phyloP scores from a whole-genome alignment of 2,329 filamentous ascomycete species.

The Hymenoscyphus linearis region DNA sequence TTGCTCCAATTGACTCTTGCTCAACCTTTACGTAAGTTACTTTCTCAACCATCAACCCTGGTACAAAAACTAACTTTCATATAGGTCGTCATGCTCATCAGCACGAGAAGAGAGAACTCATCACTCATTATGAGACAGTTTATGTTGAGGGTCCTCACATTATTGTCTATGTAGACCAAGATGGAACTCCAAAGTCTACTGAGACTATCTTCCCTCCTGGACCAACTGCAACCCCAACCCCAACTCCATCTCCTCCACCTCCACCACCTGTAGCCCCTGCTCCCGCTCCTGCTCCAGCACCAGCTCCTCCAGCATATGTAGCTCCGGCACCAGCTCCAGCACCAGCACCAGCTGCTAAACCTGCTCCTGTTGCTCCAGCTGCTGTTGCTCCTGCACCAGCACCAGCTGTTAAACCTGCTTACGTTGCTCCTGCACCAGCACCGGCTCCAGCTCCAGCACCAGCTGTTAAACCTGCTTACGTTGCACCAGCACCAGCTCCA shows the following conservation, averaged over 20 bases:
- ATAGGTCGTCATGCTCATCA: slow-evolving; percentile 24
- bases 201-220: slow-evolving; percentile 23
- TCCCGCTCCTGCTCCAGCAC: not conserved
- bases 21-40: slow-evolving; percentile 33
- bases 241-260: not conserved
- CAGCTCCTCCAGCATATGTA: not conserved
- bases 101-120: slow-evolving; percentile 24
- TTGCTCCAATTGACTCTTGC: slow-evolving; percentile 39
- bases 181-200: slow-evolving; percentile 47
- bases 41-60: not conserved
- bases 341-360: not conserved
- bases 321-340: slow-evolving; percentile 2
- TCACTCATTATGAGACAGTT: slow-evolving; percentile 9
- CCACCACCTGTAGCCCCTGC: slow-evolving; percentile 12
- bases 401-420: not conserved
- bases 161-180: slow-evolving; percentile 56
- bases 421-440: slow-evolving; percentile 1
- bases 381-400: not conserved
- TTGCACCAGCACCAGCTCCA: slow-evolving; percentile 1
- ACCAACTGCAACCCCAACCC: slow-evolving; percentile 1
- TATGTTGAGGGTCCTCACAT: slow-evolving; percentile 34
- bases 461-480: not conserved
- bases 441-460: not conserved
- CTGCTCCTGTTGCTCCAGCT: not conserved
- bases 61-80: not conserved